Conservation (phyloP, 495 filamentous ascomycete species). For the Penicillium longicatenatum region DNA sequence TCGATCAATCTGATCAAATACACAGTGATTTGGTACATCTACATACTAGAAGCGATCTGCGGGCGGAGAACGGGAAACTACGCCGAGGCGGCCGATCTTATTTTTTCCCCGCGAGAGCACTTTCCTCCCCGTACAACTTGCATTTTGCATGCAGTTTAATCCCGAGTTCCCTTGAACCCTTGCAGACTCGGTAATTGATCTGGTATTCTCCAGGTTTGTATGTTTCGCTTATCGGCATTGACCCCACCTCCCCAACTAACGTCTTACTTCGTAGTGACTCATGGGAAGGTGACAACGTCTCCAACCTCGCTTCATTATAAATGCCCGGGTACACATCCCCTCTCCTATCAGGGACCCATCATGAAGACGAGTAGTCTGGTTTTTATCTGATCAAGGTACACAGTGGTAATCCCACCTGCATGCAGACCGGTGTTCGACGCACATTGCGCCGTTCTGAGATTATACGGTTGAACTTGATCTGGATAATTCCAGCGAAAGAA, state of each 20-base stretch:
- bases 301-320: not conserved
- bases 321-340: constrained; percentile 34
- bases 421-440: constrained; percentile 54
- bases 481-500: constrained; percentile 64
- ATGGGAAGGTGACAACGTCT: constrained; percentile 8
- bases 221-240: not conserved
- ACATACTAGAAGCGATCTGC: not conserved
- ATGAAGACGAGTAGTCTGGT: constrained; percentile 49
- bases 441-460: constrained; percentile 53
- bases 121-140: constrained; percentile 11
- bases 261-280: constrained; percentile 26
- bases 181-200: not conserved
- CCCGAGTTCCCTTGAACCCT: not conserved
- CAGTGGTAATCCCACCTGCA: constrained; percentile 38
- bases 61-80: constrained; percentile 23
- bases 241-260: constrained; percentile 14
- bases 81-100: constrained; percentile 18
- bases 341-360: constrained; percentile 30
- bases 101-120: constrained; percentile 25
- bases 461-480: constrained; percentile 66
- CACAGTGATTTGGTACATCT: not conserved
- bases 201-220: constrained; percentile 4
- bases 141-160: not conserved
- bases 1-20: constrained; percentile 1
- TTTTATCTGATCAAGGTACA: constrained; percentile 55